Conservation (phyloP, 228 moss, liverwort and hornwort genomes). For the Sphagnum magellanicum region DNA sequence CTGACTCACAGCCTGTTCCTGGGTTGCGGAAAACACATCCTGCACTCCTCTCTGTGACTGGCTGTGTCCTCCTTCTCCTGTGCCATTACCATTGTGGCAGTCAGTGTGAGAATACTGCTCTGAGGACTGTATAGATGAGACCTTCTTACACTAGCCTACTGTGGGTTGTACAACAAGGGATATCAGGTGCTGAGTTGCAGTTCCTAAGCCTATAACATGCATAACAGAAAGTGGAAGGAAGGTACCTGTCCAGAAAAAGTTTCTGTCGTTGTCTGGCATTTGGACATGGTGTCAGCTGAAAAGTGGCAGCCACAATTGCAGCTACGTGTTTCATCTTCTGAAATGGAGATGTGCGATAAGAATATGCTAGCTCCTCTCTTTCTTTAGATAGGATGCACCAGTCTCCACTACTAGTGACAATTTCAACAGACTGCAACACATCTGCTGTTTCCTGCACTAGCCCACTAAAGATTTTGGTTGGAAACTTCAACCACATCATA, state of each 20-base stretch:
- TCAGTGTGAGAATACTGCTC: too few species aligned
- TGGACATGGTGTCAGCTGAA: slow-evolving; percentile 42
- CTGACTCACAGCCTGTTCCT: slow-evolving; percentile 50
- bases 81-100: neutral
- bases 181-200: too few species aligned
- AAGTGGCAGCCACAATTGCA: slow-evolving; percentile 68
- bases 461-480: slow-evolving; percentile 2
- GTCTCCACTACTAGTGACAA: slow-evolving; percentile 50
- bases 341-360: slow-evolving; percentile 78
- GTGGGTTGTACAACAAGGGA: too few species aligned
- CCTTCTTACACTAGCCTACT: too few species aligned
- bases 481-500: neutral
- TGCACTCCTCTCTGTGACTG: slow-evolving; percentile 63
- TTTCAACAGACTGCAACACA: slow-evolving; percentile 64
- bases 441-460: slow-evolving; percentile 68
- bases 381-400: slow-evolving; percentile 38
- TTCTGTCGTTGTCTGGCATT: slow-evolving; percentile 58
- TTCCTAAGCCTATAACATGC: too few species aligned
- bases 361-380: slow-evolving; percentile 40
- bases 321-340: slow-evolving; percentile 53
- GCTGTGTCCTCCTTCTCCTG: slow-evolving; percentile 78
- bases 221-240: neutral
- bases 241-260: slow-evolving; percentile 63
- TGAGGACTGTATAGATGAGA: too few species aligned
- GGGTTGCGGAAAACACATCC: slow-evolving; percentile 94